phyloP scores from a whole-genome alignment of 179 eudicot genomes.

The Gypsophila paniculata region DNA sequence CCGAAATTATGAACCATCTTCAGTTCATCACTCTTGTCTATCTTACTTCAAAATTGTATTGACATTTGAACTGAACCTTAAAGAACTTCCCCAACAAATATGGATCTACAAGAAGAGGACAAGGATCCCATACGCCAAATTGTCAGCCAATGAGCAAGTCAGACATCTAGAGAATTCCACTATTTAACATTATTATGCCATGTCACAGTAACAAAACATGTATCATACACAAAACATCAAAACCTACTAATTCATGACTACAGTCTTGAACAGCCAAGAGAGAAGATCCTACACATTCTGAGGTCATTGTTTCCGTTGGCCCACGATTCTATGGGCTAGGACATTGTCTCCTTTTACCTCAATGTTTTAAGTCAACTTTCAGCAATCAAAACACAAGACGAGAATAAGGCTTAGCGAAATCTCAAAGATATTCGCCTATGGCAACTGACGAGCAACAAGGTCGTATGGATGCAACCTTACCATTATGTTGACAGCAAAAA shows the following conservation, averaged over 20 bases:
- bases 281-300: background rate
- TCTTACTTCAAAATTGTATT: too few species aligned
- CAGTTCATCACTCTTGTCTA: too few species aligned
- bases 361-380: background rate
- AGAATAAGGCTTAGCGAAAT: background rate
- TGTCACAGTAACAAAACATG: too few species aligned
- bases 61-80: too few species aligned
- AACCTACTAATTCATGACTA: background rate
- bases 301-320: background rate
- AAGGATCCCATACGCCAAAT: too few species aligned
- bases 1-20: too few species aligned
- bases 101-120: too few species aligned
- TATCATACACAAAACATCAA: too few species aligned
- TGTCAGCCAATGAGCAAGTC: too few species aligned
- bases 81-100: too few species aligned
- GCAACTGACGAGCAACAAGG: background rate
- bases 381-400: constrained; percentile 5
- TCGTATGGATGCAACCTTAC: background rate
- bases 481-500: background rate
- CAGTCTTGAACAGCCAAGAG: background rate
- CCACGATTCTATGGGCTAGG: background rate
- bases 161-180: too few species aligned
- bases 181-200: too few species aligned
- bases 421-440: background rate
- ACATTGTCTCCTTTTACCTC: background rate